A percentile compares a stretch with the other conserved stretches of the same genome.
Conservation (phyloP, 345 rosid species). For the Salix koriyanagi region DNA sequence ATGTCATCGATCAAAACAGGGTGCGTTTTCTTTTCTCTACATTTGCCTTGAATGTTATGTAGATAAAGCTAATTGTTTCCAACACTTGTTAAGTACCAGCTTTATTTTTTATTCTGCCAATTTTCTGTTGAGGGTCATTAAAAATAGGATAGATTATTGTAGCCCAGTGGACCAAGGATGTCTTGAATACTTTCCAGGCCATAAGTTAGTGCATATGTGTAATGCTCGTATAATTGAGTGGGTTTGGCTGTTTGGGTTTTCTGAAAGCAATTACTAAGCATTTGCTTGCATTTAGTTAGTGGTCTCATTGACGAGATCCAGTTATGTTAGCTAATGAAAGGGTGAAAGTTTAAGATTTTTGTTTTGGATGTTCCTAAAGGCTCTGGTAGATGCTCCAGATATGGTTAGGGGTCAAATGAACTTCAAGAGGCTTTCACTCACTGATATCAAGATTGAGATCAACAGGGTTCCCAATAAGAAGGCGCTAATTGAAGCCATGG, state of each 20-base stretch:
- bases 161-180: not conserved
- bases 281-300: not conserved
- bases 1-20: slow-evolving; percentile 19
- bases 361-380: slow-evolving; percentile 5
- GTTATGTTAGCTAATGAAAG: not conserved
- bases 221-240: not conserved
- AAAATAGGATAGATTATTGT: too few relatives aligned
- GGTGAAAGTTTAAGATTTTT: not conserved
- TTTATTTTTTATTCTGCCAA: too few relatives aligned
- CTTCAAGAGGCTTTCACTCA: slow-evolving; percentile 25
- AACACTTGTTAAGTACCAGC: not conserved
- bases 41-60: not conserved
- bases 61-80: not conserved
- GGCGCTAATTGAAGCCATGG: slow-evolving; percentile 18
- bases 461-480: slow-evolving; percentile 25
- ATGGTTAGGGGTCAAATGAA: slow-evolving; percentile 29
- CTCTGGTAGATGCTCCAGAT: slow-evolving; percentile 27
- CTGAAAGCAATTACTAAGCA: not conserved
- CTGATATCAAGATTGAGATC: slow-evolving; percentile 25
- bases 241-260: not conserved
- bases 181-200: not conserved
- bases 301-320: not conserved
- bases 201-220: not conserved
- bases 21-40: not conserved
- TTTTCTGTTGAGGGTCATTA: too few relatives aligned